phyloP scores from a whole-genome alignment of 2,329 filamentous ascomycete genomes.

The Phyllosticta citriasiana region DNA sequence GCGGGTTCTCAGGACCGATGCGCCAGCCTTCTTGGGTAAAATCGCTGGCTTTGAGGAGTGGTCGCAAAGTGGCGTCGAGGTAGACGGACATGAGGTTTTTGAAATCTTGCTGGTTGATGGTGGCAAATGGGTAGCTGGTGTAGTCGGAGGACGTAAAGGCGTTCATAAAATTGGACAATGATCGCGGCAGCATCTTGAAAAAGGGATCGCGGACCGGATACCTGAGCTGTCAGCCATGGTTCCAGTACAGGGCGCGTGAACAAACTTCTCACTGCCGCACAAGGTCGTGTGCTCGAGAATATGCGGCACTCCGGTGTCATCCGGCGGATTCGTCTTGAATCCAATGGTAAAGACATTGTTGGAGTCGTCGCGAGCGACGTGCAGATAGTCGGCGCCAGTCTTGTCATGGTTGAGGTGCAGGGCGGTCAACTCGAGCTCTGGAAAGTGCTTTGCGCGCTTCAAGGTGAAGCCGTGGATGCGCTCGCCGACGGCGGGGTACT shows the following conservation, averaged over 20 bases:
- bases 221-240: conserved; percentile 35
- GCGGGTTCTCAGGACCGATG: conserved; percentile 80
- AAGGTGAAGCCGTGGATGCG: conserved; percentile 91
- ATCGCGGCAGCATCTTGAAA: conserved; percentile 98
- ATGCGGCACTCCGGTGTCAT: conserved; percentile 92
- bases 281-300: conserved; percentile 96
- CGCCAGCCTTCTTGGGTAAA: conserved; percentile 97
- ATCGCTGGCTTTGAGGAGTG: conserved; percentile 79
- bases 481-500: conserved; percentile 69
- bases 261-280: conserved; percentile 82
- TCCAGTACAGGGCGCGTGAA: conserved; percentile 16
- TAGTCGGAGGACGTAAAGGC: conserved; percentile 94
- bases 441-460: conserved; percentile 79
- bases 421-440: conserved; percentile 86
- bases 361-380: conserved; percentile 87
- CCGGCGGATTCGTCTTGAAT: conserved; percentile 97
- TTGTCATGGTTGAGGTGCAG: conserved; percentile 86
- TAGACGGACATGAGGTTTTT: conserved; percentile 95
- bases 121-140: conserved; percentile 96
- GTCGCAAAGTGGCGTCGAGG: conserved; percentile 85
- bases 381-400: conserved; percentile 90
- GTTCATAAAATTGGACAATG: conserved; percentile 99
- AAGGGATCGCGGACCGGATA: conserved; percentile 98
- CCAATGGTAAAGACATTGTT: conserved; percentile 99
- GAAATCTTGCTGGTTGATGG: conserved; percentile 90